Percentiles rank a stretch among this genome's conserved stretches.
phyloP scores from a whole-genome alignment of 1,284 basidiomycete species.

The Ustilago crameri region DNA sequence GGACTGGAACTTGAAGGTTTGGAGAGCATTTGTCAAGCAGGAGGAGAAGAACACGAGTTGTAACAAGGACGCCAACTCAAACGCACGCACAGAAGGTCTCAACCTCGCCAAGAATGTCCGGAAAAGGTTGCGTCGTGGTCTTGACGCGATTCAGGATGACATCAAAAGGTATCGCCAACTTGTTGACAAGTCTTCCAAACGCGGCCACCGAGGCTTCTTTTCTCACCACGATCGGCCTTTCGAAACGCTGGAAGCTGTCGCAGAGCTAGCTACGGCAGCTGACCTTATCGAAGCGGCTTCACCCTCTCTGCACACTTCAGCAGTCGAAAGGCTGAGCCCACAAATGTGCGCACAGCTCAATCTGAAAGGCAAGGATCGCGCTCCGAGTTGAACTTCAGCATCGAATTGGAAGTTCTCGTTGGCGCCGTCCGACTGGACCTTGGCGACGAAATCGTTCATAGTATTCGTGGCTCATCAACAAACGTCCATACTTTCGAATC shows the following conservation, averaged over 20 bases:
- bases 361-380: constrained; percentile 25
- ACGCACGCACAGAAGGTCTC: not conserved
- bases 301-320: not conserved
- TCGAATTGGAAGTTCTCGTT: no score
- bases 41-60: not conserved
- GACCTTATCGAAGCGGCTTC: not conserved
- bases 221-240: constrained; percentile 5
- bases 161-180: constrained; percentile 11
- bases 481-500: no score
- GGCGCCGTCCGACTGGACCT: not conserved
- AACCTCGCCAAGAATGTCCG: not conserved
- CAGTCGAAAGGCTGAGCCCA: not conserved
- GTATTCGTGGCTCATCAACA: no score
- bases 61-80: not conserved
- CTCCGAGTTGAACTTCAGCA: constrained; percentile 7
- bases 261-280: constrained; percentile 2
- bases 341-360: not conserved
- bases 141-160: constrained; percentile 12
- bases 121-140: constrained; percentile 5
- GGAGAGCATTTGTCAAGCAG: constrained; percentile 8
- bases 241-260: constrained; percentile 12
- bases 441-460: no score
- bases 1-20: constrained; percentile 4
- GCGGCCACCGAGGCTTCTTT: not conserved
- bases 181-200: constrained; percentile 7